A percentile compares a stretch with the other conserved stretches of the same genome.
Conservation (phyloP, 306 rosid genomes). For the Ceratonia siliqua region DNA sequence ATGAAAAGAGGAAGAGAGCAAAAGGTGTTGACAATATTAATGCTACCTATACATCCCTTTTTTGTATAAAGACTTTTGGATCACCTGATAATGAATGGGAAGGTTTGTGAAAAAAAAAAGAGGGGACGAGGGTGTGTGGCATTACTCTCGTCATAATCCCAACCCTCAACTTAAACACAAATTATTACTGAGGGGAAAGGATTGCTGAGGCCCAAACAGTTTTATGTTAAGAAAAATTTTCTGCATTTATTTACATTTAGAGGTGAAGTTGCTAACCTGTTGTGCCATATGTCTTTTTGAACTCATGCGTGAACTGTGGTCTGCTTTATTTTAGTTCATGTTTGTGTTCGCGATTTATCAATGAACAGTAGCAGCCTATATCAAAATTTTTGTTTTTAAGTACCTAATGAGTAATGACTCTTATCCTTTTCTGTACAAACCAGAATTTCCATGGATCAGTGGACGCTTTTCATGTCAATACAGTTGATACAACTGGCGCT, state of each 20-base stretch:
- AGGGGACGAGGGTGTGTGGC: no score
- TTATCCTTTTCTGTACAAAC: constrained; percentile 13
- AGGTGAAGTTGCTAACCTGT: not conserved
- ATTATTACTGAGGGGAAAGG: no score
- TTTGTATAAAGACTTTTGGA: no score
- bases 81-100: no score
- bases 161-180: no score
- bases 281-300: not conserved
- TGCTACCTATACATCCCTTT: no score
- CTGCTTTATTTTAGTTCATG: not conserved
- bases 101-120: no score
- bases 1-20: no score
- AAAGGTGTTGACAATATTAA: no score
- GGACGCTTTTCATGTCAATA: constrained; percentile 64
- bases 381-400: not conserved
- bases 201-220: no score
- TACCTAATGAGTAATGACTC: not conserved
- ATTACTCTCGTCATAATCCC: no score
- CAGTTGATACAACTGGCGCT: constrained; percentile 94
- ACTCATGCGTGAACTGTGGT: not conserved
- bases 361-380: not conserved
- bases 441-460: constrained; percentile 84
- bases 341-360: not conserved
- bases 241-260: not conserved
- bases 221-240: not conserved